Evolutionary conservation across 2,329 filamentous ascomycete species (phyloP).

Genomic region (Sporothrix euskadiensis): DNA sequence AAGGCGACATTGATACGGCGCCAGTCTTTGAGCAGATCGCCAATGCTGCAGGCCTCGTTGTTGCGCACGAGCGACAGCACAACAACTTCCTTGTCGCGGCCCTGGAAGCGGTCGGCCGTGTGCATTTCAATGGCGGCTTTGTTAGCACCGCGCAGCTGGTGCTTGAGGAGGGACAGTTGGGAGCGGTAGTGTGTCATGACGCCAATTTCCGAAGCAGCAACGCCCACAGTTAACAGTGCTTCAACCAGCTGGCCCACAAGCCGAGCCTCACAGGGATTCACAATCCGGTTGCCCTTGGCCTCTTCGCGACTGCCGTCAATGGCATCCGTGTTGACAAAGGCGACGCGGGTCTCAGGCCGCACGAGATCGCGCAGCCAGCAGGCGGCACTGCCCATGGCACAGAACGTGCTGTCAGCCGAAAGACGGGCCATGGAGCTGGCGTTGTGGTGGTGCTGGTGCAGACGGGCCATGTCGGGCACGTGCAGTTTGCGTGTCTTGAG

Average conservation of each 20-base stretch:
- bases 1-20: slow-evolving; percentile 93
- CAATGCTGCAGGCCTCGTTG: slow-evolving; percentile 80
- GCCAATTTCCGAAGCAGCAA: slow-evolving; percentile 75
- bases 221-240: slow-evolving; percentile 71
- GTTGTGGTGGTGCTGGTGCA: slow-evolving; percentile 60
- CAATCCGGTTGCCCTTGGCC: slow-evolving; percentile 78
- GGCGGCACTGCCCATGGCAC: slow-evolving; percentile 40
- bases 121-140: slow-evolving; percentile 79
- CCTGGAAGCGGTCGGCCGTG: slow-evolving; percentile 95
- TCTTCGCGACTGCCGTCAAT: slow-evolving; percentile 70
- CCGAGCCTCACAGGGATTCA: slow-evolving; percentile 80
- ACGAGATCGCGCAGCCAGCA: slow-evolving; percentile 81
- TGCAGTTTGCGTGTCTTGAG: slow-evolving; percentile 69
- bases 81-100: slow-evolving; percentile 90
- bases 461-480: slow-evolving; percentile 64
- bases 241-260: slow-evolving; percentile 80
- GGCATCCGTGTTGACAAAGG: slow-evolving; percentile 86
- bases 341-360: slow-evolving; percentile 69
- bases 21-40: slow-evolving; percentile 89
- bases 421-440: slow-evolving; percentile 22
- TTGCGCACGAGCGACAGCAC: slow-evolving; percentile 84
- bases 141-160: slow-evolving; percentile 58
- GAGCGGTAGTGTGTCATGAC: slow-evolving; percentile 97
- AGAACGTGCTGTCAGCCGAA: slow-evolving; percentile 54
- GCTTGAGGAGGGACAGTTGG: slow-evolving; percentile 80